Conservation (phyloP, 352 stramenopile genomes). For the Globisporangium heterothallicum region DNA sequence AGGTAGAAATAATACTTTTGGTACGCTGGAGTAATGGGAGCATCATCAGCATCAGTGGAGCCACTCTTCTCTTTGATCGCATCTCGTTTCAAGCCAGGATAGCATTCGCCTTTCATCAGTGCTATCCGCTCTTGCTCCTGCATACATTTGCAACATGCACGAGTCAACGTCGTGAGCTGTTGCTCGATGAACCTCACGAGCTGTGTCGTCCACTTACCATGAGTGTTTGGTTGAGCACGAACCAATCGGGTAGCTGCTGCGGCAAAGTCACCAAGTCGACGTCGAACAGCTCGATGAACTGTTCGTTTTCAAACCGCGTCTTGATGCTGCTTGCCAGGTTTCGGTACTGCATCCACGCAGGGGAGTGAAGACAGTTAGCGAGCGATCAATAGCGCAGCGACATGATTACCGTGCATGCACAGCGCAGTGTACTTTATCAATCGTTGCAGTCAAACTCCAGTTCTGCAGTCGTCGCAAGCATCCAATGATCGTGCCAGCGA, state of each 20-base stretch:
- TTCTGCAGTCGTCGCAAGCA: conserved; percentile 80
- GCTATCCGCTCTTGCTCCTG: conserved; percentile 79
- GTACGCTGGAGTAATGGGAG: conserved; percentile 39
- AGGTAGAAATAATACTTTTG: conserved; percentile 79
- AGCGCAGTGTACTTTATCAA: conserved; percentile 62
- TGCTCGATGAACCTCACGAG: too few relatives aligned
- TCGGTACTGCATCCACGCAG: conserved; percentile 48
- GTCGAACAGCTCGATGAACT: conserved; percentile 88
- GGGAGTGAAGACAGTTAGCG: too few relatives aligned
- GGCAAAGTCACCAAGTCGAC: conserved; percentile 79
- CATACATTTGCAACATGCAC: background rate
- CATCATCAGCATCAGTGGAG: background rate
- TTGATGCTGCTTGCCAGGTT: conserved; percentile 84
- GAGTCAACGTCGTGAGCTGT: too few relatives aligned
- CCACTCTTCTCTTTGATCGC: conserved; percentile 10
- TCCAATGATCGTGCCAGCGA: conserved; percentile 74
- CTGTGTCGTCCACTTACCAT: too few relatives aligned
- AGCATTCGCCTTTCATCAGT: conserved; percentile 58
- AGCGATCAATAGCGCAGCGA: too few relatives aligned
- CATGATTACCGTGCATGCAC: too few relatives aligned
- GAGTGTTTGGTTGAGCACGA: conserved; percentile 70
- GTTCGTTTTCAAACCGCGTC: conserved; percentile 84
- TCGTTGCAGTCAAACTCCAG: conserved; percentile 82
- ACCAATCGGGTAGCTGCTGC: conserved; percentile 74
- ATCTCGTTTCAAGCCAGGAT: conserved; percentile 34